Evolutionary conservation across 2,329 filamentous ascomycete species (phyloP).

Genomic region (Sporothrix brunneoviolacea): DNA sequence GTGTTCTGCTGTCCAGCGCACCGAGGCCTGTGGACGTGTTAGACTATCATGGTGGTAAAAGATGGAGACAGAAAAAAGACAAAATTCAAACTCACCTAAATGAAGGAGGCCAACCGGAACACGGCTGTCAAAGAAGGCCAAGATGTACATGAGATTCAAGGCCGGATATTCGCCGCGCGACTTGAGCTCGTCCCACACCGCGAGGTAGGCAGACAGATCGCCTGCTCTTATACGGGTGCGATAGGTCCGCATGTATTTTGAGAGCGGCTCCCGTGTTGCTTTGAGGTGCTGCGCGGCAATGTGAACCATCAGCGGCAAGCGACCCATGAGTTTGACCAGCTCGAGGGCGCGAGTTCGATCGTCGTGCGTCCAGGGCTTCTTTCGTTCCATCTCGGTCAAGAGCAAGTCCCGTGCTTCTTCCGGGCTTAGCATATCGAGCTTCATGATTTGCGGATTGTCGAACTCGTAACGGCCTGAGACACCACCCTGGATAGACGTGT

Average conservation of each 20-base stretch:
- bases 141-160: slow-evolving; percentile 56
- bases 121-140: slow-evolving; percentile 59
- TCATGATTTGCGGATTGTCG: slow-evolving; percentile 52
- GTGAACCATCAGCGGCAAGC: slow-evolving; percentile 61
- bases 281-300: slow-evolving; percentile 57
- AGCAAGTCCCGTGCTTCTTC: slow-evolving; percentile 55
- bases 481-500: slow-evolving; percentile 58
- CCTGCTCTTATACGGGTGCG: slow-evolving; percentile 49
- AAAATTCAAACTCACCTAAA: slow-evolving; percentile 36
- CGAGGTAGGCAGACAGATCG: slow-evolving; percentile 39
- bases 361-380: slow-evolving; percentile 44
- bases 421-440: slow-evolving; percentile 46
- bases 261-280: slow-evolving; percentile 53
- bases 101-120: slow-evolving; percentile 60
- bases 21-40: slow-evolving; percentile 31
- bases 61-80: background rate
- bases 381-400: slow-evolving; percentile 56
- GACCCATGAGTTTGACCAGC: slow-evolving; percentile 56
- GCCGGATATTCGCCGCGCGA: slow-evolving; percentile 44
- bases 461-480: slow-evolving; percentile 48
- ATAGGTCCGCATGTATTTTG: slow-evolving; percentile 53
- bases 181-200: slow-evolving; percentile 43
- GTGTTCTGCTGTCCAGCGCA: slow-evolving; percentile 39
- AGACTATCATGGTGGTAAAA: background rate
- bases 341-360: slow-evolving; percentile 53